Evolutionary conservation across 805 yeast species (phyloP), one percentile per base, ranked within the genome.

Genomic region (Ogataea haglerorum): DNA sequence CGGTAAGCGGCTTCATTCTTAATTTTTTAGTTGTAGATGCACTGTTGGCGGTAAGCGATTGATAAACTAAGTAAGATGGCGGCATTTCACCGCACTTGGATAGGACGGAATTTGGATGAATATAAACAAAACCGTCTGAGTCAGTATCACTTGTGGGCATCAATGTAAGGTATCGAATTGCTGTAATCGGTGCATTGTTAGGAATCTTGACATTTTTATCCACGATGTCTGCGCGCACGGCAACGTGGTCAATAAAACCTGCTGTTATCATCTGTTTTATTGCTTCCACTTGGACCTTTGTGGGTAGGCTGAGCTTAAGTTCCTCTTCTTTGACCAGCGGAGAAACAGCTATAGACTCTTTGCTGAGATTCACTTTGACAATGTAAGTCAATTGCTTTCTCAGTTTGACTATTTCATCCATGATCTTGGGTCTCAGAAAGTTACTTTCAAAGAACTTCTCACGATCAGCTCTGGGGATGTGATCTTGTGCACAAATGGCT

Each of bases 221-320:
- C 6, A 80, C 64, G 23, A 79, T 51, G 55, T 90, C 97, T 1
- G 87, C 90, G 46, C 98, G 72, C 12, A 87, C 75, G 1, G 95
- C 95, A 16, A 91, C 75, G 57, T 86, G 95, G 60, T 93, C 99
- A 28, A 93, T 72, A 54, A 85, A 93, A 0, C 98, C 99, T 0
- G 97, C 82, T 5, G 96, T 77, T 3, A 91, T 70, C 80, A 93
- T 90, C 63, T 93, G 99, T 56, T 88, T 90, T 47, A 93, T 63
- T 0, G 93, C 84, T 38, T 78, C 74, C 5, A 88, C 58, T 64
- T 93, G 99, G 5, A 64, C 57, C 26, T 76, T 75, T 7, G 73
- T 64, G 1, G 97, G 97, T 6, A 84, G 76, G 0, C 70, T 75
- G n/a, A 85, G 63, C 55, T 71, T 78, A 51, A 78, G 49, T 10